Percentiles rank a stretch among this genome's conserved stretches.
phyloP scores from a whole-genome alignment of 2,329 filamentous ascomycete species.

The Botrytis cinerea region DNA sequence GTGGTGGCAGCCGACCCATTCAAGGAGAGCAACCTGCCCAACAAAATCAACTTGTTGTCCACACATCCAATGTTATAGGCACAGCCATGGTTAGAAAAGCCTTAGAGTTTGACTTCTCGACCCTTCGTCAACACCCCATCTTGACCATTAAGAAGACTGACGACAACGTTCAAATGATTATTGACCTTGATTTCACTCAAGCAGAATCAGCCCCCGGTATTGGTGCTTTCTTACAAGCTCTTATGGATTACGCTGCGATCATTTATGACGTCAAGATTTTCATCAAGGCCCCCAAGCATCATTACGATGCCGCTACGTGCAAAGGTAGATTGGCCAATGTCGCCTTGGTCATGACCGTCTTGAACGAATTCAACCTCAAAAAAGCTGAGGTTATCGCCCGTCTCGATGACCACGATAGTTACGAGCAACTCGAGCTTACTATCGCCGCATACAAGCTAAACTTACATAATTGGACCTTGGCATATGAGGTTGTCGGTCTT shows the following conservation, averaged over 20 bases:
- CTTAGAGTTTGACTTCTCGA: neutral
- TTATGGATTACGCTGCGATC: neutral
- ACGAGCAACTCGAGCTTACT: neutral
- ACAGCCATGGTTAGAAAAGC: no score
- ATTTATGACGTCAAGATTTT: neutral
- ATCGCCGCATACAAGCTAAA: neutral
- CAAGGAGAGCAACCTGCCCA: neutral
- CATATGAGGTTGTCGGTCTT: neutral
- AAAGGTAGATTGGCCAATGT: neutral
- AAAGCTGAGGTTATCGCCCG: neutral
- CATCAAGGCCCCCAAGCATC: neutral
- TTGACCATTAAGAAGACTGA: neutral
- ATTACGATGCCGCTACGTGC: neutral
- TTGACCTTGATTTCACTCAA: neutral
- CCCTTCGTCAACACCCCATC: neutral
- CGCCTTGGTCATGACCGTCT: fast-evolving
- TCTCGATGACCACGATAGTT: neutral
- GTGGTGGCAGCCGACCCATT: no score
- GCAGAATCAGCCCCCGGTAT: neutral
- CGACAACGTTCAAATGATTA: neutral
- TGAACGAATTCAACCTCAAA: neutral
- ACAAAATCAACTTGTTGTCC: neutral
- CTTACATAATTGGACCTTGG: neutral
- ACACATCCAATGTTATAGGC: neutral
- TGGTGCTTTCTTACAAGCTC: neutral